Evolutionary conservation across 169 alveolate species (phyloP).

Genomic region (Eimeria falciformis): DNA sequence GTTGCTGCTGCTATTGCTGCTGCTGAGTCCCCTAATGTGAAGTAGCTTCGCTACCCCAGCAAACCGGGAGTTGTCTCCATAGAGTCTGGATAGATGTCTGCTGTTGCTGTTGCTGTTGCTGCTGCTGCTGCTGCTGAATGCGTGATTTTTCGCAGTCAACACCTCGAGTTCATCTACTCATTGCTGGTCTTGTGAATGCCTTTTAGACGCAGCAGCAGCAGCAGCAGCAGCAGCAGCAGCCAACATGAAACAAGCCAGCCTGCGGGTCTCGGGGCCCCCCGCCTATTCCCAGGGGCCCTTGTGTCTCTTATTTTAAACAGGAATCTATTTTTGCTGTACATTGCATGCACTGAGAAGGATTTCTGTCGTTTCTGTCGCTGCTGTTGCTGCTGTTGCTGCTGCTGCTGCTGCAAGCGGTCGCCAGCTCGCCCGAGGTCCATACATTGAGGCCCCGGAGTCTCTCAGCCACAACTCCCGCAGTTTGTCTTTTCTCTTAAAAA

Average conservation of each 20-base stretch:
- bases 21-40: too few species aligned
- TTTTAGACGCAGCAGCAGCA: not conserved
- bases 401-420: slow-evolving; percentile 6
- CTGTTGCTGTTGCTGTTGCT: slow-evolving; percentile 4
- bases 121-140: not conserved
- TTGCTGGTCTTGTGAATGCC: too few species aligned
- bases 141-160: not conserved
- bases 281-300: not conserved
- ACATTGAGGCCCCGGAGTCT: not conserved
- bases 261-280: too few species aligned
- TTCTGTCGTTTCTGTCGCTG: not conserved
- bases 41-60: too few species aligned
- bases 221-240: not conserved
- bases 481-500: too few species aligned
- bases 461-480: too few species aligned
- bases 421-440: not conserved
- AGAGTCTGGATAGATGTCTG: not conserved
- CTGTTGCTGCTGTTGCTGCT: not conserved
- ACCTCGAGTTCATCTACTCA: too few species aligned
- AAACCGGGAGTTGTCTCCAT: too few species aligned
- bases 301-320: not conserved
- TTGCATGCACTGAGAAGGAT: not conserved
- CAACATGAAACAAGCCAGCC: too few species aligned
- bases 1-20: too few species aligned
- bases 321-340: not conserved